Evolutionary conservation across 495 filamentous ascomycete genomes (phyloP).

Genomic region (Penicillium psychrofluorescens): DNA sequence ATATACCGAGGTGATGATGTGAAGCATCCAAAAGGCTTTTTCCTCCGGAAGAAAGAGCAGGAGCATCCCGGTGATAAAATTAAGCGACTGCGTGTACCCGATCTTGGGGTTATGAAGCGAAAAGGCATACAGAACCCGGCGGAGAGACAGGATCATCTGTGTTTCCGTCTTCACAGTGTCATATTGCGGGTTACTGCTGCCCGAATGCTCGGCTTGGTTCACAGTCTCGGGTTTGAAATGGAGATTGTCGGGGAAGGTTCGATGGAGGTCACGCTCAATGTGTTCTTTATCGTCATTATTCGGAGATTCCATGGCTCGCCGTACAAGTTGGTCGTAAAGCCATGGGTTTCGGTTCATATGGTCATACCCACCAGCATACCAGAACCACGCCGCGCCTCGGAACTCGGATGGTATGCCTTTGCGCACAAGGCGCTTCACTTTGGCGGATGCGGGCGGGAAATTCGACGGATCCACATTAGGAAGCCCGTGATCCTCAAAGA

Average conservation of each 20-base stretch:
- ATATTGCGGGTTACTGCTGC: constrained; percentile 23
- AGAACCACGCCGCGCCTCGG: constrained; percentile 94
- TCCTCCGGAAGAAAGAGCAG: constrained; percentile 89
- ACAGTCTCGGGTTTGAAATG: constrained; percentile 70
- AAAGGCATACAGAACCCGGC: constrained; percentile 83
- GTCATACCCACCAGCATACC: constrained; percentile 84
- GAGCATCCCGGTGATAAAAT: constrained; percentile 94
- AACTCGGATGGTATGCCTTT: constrained; percentile 95
- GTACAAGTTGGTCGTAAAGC: constrained; percentile 63
- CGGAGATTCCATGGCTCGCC: constrained; percentile 53
- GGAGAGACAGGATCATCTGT: constrained; percentile 68
- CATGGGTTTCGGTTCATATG: constrained; percentile 65
- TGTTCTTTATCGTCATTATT: constrained; percentile 72
- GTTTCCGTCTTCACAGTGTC: constrained; percentile 52
- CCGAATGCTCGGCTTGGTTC: constrained; percentile 15
- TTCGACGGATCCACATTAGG: constrained; percentile 54
- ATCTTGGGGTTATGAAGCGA: constrained; percentile 81
- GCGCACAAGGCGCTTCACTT: constrained; percentile 80
- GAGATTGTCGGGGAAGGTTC: constrained; percentile 93
- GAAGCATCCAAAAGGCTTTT: constrained; percentile 89
- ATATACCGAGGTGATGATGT: constrained; percentile 81
- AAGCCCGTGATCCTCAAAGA: constrained; percentile 71
- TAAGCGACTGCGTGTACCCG: constrained; percentile 94
- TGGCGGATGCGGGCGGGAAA: constrained; percentile 74
- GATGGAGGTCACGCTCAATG: constrained; percentile 90